These are phyloP conservation scores for Boeremia exigua DNA, from an alignment of 2,329 filamentous ascomycete genomes.

Conservation along the genomic window DNA sequence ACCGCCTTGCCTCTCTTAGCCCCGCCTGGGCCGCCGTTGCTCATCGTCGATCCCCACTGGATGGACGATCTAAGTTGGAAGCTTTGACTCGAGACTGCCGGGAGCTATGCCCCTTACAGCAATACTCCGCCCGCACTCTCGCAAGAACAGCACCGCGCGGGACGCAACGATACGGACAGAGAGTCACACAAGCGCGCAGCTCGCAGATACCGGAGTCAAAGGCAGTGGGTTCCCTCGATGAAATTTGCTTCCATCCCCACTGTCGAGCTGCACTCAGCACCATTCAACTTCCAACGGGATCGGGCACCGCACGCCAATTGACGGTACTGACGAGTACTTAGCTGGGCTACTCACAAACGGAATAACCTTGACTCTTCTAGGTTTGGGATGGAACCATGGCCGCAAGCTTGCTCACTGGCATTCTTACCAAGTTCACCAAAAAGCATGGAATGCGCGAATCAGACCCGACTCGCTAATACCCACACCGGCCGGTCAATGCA, in stretches of 20 bases:
- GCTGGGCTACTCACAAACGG: conserved; percentile 2
- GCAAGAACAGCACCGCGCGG: conserved; percentile 22
- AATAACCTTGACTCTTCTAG: conserved; percentile 12
- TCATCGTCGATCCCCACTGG: conserved; percentile 32
- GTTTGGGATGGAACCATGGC: conserved; percentile 3
- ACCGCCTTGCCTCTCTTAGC: conserved; percentile 30
- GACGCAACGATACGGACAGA: conserved; percentile 16
- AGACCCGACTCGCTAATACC: background rate
- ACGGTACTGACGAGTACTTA: background rate
- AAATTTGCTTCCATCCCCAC: conserved; percentile 16
- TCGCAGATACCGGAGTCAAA: conserved; percentile 12
- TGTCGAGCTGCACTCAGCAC: conserved; percentile 11
- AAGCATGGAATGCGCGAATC: conserved; percentile 13
- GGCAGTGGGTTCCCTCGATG: conserved; percentile 13
- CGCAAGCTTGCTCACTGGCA: conserved; percentile 15
- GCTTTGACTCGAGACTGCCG: conserved; percentile 16
- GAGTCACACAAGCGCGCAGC: conserved; percentile 26
- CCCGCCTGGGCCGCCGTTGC: conserved; percentile 15
- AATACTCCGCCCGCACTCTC: conserved; percentile 21
- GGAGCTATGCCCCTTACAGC: conserved; percentile 23
- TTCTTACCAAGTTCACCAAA: conserved; percentile 4
- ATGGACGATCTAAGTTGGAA: conserved; percentile 32
- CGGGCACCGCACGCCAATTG: conserved; percentile 2
- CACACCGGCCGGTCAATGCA: conserved; percentile 3
- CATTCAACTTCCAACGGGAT: conserved; percentile 9